These are phyloP conservation scores for Phytopythium kandeliae DNA, from an alignment of 352 stramenopile species.

Conservation along the genomic window DNA sequence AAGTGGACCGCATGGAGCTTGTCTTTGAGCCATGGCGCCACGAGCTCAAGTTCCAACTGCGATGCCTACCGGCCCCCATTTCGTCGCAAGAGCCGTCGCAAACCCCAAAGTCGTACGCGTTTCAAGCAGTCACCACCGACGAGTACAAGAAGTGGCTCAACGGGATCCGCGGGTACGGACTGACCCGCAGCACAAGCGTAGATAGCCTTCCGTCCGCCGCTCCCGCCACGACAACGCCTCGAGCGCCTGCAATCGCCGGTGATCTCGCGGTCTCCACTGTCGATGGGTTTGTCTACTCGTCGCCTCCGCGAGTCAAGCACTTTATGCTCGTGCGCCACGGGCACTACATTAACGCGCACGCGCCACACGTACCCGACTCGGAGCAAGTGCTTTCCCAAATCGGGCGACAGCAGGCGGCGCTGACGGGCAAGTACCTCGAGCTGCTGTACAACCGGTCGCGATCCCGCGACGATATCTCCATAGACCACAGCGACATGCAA, in stretches of 20 bases:
- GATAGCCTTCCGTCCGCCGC: not conserved
- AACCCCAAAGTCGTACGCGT: constrained; percentile 23
- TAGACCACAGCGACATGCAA: constrained; percentile 73
- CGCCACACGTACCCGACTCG: constrained; percentile 42
- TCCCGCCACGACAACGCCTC: not conserved
- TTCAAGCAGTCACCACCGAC: constrained; percentile 20
- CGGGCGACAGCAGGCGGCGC: constrained; percentile 59
- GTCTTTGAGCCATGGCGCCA: constrained; percentile 22
- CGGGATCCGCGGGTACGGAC: constrained; percentile 17
- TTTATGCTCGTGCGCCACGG: constrained; percentile 75
- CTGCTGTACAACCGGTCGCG: constrained; percentile 44
- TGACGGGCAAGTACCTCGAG: constrained; percentile 67
- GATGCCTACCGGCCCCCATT: constrained; percentile 7
- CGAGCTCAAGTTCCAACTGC: constrained; percentile 37
- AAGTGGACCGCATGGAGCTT: constrained; percentile 32
- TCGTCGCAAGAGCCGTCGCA: not conserved
- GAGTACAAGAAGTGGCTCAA: constrained; percentile 32
- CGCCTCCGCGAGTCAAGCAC: constrained; percentile 57
- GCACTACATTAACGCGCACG: constrained; percentile 78
- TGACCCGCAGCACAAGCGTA: constrained; percentile 4
- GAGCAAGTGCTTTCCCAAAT: constrained; percentile 80
- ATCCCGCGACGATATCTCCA: constrained; percentile 47
- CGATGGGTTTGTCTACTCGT: constrained; percentile 43
- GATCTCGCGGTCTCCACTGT: constrained; percentile 7
- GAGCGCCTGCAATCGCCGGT: not conserved